Evolutionary conservation across 164 flowering plant species (phyloP).

Genomic region (Euptelea pleiosperma): DNA sequence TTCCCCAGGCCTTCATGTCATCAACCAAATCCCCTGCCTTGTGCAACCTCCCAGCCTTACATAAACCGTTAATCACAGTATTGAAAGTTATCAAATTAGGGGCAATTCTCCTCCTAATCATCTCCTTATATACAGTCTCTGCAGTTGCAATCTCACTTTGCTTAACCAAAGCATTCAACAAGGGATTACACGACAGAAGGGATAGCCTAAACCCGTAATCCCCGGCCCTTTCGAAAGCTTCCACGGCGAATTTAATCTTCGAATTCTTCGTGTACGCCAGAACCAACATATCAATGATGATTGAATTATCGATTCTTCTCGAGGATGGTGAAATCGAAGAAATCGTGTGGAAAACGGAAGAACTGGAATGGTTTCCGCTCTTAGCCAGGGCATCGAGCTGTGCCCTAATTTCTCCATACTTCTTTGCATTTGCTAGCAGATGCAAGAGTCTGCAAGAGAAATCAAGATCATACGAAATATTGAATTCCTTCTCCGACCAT

Average conservation of each 20-base stretch:
- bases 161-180: slow-evolving; percentile 28
- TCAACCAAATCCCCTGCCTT: slow-evolving; percentile 27
- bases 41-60: slow-evolving; percentile 28
- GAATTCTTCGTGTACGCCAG: slow-evolving; percentile 20
- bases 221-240: slow-evolving; percentile 28
- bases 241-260: slow-evolving; percentile 19
- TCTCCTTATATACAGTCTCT: slow-evolving; percentile 27
- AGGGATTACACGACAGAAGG: slow-evolving; percentile 23
- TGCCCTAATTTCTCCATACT: slow-evolving; percentile 22
- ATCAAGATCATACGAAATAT: slow-evolving; percentile 13
- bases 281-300: slow-evolving; percentile 30
- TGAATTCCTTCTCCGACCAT: slow-evolving; percentile 27
- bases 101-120: slow-evolving; percentile 25
- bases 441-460: slow-evolving; percentile 15
- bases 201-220: slow-evolving; percentile 29
- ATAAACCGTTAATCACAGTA: slow-evolving; percentile 24
- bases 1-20: slow-evolving; percentile 31
- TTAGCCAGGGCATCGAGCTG: slow-evolving; percentile 16
- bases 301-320: slow-evolving; percentile 5
- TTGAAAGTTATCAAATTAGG: slow-evolving; percentile 28
- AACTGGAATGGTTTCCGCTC: slow-evolving; percentile 2
- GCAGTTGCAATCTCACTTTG: slow-evolving; percentile 3
- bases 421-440: slow-evolving; percentile 16
- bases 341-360: slow-evolving; percentile 9
- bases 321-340: slow-evolving; percentile 10